phyloP scores from a whole-genome alignment of 495 filamentous ascomycete genomes.

The Penicillium tannophilum region DNA sequence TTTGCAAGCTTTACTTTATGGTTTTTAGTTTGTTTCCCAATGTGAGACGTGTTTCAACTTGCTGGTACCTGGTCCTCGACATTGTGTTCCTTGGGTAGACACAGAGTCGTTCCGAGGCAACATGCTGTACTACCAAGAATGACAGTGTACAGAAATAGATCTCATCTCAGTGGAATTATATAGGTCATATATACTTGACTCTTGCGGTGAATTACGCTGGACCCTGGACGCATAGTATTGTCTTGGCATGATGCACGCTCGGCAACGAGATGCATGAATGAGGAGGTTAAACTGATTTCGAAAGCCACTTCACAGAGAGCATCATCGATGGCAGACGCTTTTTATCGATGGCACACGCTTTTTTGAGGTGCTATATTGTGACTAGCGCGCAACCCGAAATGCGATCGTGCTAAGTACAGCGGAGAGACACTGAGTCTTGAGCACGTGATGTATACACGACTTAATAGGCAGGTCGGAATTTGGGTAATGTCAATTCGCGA shows the following conservation, averaged over 20 bases:
- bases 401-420: no score
- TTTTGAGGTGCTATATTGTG: no score
- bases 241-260: constrained; percentile 6
- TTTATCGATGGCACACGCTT: no score
- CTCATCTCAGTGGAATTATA: not conserved
- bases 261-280: not conserved
- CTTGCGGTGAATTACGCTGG: not conserved
- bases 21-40: not conserved
- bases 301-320: no score
- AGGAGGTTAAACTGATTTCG: not conserved
- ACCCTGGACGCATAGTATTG: constrained; percentile 1
- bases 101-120: not conserved
- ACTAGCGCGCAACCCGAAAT: no score
- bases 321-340: no score
- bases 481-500: no score
- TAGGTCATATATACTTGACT: not conserved
- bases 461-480: no score
- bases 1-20: not conserved
- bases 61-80: not conserved
- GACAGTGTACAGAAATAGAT: no score
- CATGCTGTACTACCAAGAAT: no score
- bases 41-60: not conserved
- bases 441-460: no score
- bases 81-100: not conserved
- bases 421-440: no score